Evolutionary conservation across 345 rosid species (phyloP).

Genomic region (Hirschfeldia incana): DNA sequence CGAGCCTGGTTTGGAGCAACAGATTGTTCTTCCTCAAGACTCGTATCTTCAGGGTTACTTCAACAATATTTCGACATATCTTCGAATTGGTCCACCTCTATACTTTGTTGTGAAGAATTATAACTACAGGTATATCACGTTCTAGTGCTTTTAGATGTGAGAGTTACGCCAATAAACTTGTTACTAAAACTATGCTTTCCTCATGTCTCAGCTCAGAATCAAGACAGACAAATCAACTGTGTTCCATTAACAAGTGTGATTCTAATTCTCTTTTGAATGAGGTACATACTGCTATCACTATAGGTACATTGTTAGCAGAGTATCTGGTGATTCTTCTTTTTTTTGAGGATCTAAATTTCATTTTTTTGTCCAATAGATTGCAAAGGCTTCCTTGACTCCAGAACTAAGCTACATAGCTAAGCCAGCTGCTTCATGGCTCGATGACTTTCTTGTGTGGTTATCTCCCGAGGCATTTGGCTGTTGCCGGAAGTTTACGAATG

Average conservation of each 20-base stretch:
- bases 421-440: conserved; percentile 99
- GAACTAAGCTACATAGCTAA: conserved; percentile 90
- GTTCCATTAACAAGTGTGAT: conserved; percentile 94
- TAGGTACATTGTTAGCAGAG: no score
- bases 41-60: conserved; percentile 99
- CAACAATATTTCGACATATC: conserved; percentile 71
- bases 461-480: conserved; percentile 99
- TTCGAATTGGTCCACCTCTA: conserved; percentile 91
- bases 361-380: conserved; percentile 50
- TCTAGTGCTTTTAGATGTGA: conserved; percentile 3
- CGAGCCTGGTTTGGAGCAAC: conserved; percentile 93
- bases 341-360: not conserved
- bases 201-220: conserved; percentile 79
- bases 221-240: conserved; percentile 80
- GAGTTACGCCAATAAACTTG: conserved; percentile 19
- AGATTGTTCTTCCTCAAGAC: conserved; percentile 93
- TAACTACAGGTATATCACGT: conserved; percentile 70
- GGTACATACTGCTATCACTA: conserved; percentile 42
- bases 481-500: conserved; percentile 91
- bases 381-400: conserved; percentile 79
- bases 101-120: conserved; percentile 92
- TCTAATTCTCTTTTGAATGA: conserved; percentile 86
- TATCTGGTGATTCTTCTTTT: not conserved
- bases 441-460: conserved; percentile 97
- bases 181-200: conserved; percentile 31